Base-by-base conservation (phyloP, 2,329 filamentous ascomycete genomes). In the Alternaria incomplexa region DNA sequence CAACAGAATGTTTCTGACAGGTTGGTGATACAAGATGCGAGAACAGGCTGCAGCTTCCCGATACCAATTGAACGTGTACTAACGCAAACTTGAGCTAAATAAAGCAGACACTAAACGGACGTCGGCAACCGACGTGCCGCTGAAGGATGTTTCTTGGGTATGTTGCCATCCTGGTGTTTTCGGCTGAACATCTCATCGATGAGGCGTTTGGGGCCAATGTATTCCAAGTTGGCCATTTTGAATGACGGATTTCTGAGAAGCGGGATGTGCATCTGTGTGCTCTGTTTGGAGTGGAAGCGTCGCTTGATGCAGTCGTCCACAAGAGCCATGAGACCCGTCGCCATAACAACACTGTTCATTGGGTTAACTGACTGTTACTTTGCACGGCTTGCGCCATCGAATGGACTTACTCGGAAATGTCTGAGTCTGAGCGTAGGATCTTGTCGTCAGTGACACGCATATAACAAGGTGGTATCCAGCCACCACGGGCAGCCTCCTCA, bases 231-330 rank as follows among this genome's bases (percentile, higher is more conserved):
- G 26, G 61, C 61, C 75, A 85, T 81, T 48, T 85, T 85, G 58
- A 87, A 80, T 9, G 84, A 83, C 26, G 82, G 77, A 64, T 78
- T 83, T 66, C 83, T 83, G 8, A 83, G 79, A 58, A 84, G 77
- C 9, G 88, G 86, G 22, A 88, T 82, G 30, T 83, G 82, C 72
- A 88, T 78, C 55, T 83, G 83, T 15, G 84, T 84, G 59, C 80
- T 80, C 60, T 83, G 82, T 70, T 85, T 86, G 45, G 83, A 82
- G 71, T 88, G 89, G 88, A 93, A 96, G 61, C 88, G 88, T 64
- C 88, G 86, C 80, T 92, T 92, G 83, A 98, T 97, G 82, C 90
- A 93, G 81, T 98, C 93, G 76, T 98, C 95, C 55, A 96, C 91
- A 47, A 98, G 88, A 8, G 92, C 89, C 71, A 97, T 89, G 70